Conservation (phyloP, 75 land plant species). For the Sequoiadendron giganteum region DNA sequence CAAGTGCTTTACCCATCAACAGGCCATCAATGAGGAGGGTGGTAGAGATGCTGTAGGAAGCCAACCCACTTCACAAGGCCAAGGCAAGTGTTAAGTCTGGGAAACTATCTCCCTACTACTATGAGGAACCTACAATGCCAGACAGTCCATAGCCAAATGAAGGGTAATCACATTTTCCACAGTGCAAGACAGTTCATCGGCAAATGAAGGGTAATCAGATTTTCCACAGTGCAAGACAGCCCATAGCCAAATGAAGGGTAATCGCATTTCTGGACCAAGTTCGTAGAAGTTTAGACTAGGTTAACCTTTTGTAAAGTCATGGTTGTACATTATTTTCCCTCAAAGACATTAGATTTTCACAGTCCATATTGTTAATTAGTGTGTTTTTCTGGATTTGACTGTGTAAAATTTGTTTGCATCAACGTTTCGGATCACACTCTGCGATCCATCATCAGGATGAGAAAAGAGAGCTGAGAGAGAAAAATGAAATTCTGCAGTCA, state of each 20-base stretch:
- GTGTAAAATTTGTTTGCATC: too few species aligned
- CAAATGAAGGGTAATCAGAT: background rate
- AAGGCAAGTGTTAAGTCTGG: constrained; percentile 31
- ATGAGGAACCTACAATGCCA: constrained; percentile 20
- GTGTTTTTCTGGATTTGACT: too few species aligned
- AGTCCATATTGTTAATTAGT: too few species aligned
- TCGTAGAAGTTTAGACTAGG: background rate
- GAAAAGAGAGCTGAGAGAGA: too few species aligned
- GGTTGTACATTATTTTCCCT: background rate
- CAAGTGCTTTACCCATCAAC: constrained; percentile 62
- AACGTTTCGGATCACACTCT: too few species aligned
- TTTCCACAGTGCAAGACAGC: background rate
- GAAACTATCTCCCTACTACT: constrained; percentile 48
- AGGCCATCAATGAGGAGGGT: constrained; percentile 79
- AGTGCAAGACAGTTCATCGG: background rate
- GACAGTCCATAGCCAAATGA: background rate
- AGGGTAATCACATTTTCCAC: background rate
- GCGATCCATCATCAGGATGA: too few species aligned
- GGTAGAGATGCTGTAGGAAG: constrained; percentile 67
- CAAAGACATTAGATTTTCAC: too few species aligned
- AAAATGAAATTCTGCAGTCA: too few species aligned
- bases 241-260: background rate
- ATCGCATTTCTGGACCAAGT: background rate
- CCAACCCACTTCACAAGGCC: constrained; percentile 20
- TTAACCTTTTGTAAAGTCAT: too few species aligned